These are phyloP conservation scores for Ustilago hordei DNA, from an alignment of 1,284 basidiomycete species.

Conservation along the genomic window DNA sequence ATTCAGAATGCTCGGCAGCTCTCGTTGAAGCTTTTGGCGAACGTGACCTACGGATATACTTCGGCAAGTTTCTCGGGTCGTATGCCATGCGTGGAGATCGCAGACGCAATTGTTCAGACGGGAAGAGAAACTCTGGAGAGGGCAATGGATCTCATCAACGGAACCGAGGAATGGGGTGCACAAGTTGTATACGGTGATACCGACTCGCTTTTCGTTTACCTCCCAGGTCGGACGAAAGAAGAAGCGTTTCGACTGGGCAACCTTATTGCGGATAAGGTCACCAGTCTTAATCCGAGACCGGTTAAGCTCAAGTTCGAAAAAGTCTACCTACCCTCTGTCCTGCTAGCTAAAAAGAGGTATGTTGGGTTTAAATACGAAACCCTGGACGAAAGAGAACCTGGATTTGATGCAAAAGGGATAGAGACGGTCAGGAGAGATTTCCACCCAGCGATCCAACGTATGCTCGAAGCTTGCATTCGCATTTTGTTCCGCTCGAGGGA, in stretches of 20 bases:
- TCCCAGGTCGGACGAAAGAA: constrained; percentile 88
- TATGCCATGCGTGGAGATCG: constrained; percentile 98
- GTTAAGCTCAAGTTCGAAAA: constrained; percentile 98
- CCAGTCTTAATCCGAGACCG: constrained; percentile 86
- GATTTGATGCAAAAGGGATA: constrained; percentile 96
- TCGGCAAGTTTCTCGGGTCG: constrained; percentile 91
- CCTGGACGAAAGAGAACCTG: constrained; percentile 80
- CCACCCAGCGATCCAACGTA: constrained; percentile 63
- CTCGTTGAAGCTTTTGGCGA: constrained; percentile 66
- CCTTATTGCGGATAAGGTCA: constrained; percentile 89
- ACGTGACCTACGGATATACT: constrained; percentile 84
- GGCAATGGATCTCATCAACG: constrained; percentile 86
- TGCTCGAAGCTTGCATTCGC: constrained; percentile 66
- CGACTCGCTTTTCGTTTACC: constrained; percentile 90
- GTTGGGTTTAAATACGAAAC: constrained; percentile 95
- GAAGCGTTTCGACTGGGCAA: constrained; percentile 92
- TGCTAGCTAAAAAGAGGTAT: constrained; percentile 96
- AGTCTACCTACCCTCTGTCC: constrained; percentile 91
- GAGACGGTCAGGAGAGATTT: constrained; percentile 91
- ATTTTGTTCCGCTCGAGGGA: constrained; percentile 88
- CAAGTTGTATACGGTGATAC: constrained; percentile 98
- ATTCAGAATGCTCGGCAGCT: constrained; percentile 65
- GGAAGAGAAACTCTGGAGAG: constrained; percentile 95
- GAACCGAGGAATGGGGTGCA: constrained; percentile 79
- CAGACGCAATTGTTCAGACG: constrained; percentile 96